Conservation (phyloP, 2,329 filamentous ascomycete species). For the Fusarium drepaniforme region DNA sequence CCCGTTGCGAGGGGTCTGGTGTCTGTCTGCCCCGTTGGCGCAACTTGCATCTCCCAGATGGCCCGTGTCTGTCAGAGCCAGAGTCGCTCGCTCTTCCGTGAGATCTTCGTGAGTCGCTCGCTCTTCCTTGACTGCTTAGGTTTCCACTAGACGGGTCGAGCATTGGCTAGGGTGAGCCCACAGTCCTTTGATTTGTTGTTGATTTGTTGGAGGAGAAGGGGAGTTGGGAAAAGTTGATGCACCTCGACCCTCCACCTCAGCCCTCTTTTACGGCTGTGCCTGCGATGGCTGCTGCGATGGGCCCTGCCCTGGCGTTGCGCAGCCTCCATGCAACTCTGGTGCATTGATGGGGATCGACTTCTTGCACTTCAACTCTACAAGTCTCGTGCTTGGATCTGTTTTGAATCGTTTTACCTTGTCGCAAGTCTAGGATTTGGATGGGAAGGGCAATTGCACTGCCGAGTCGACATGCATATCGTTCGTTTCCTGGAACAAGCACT, state of each 20-base stretch:
- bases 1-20: conserved; percentile 5
- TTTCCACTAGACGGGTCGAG: conserved; percentile 13
- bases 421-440: conserved; percentile 16
- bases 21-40: conserved; percentile 3
- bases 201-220: too few species aligned
- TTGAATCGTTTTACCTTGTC: conserved; percentile 12
- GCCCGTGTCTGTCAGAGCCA: conserved; percentile 34
- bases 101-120: conserved; percentile 26
- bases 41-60: conserved; percentile 9
- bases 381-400: neutral
- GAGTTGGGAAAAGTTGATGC: conserved; percentile 18
- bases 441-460: neutral
- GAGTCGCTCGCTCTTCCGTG: conserved; percentile 17
- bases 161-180: conserved; percentile 15
- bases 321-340: conserved; percentile 33
- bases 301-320: conserved; percentile 23
- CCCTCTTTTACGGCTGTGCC: conserved; percentile 45
- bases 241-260: conserved; percentile 44
- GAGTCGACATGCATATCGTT: neutral
- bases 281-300: conserved; percentile 31
- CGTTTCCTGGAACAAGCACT: neutral
- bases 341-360: neutral
- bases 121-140: conserved; percentile 3
- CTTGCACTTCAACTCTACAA: neutral
- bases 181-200: conserved; percentile 13